Conservation (phyloP, 805 yeast genomes). For the Starmerella vaccinii region DNA sequence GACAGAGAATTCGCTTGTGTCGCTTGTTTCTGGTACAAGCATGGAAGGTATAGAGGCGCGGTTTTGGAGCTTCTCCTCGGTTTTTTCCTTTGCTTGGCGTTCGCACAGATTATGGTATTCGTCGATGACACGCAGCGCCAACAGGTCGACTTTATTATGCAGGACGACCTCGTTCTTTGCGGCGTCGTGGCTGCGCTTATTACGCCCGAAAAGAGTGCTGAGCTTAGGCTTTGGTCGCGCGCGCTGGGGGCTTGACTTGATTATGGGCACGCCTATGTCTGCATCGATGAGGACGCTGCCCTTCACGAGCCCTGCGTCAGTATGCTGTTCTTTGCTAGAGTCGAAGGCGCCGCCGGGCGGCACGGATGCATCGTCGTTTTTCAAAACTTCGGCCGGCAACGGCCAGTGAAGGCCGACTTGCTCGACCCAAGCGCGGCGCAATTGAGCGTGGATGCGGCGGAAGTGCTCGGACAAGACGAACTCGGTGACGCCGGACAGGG, state of each 20-base stretch:
- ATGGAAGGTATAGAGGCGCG: slow-evolving; percentile 1
- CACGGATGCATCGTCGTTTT: slow-evolving; percentile 24
- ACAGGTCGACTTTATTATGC: slow-evolving; percentile 27
- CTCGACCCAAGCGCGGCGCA: slow-evolving; percentile 43
- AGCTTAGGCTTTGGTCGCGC: slow-evolving; percentile 12
- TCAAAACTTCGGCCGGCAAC: slow-evolving; percentile 12
- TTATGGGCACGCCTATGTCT: slow-evolving; percentile 21
- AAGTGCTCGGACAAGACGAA: slow-evolving; percentile 25
- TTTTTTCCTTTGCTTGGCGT: background rate
- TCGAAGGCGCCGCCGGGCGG: slow-evolving; percentile 30
- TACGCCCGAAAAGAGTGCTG: slow-evolving; percentile 11
- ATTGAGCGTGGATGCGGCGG: slow-evolving; percentile 35
- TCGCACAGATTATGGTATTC: slow-evolving; percentile 21
- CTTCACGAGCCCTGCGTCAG: slow-evolving; percentile 16
- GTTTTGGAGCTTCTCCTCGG: background rate
- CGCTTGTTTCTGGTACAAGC: background rate
- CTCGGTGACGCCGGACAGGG: slow-evolving; percentile 25
- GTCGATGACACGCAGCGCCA: slow-evolving; percentile 28
- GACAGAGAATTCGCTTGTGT: background rate
- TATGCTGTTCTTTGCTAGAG: background rate
- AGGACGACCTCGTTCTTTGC: slow-evolving; percentile 18
- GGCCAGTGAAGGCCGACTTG: slow-evolving; percentile 32
- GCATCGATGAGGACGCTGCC: slow-evolving; percentile 27
- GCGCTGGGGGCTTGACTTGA: slow-evolving; percentile 18
- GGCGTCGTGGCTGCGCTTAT: background rate